A percentile compares a stretch with the other conserved stretches of the same genome.
Conservation (phyloP, 2,329 filamentous ascomycete species). For the Fusarium sulawesiense region DNA sequence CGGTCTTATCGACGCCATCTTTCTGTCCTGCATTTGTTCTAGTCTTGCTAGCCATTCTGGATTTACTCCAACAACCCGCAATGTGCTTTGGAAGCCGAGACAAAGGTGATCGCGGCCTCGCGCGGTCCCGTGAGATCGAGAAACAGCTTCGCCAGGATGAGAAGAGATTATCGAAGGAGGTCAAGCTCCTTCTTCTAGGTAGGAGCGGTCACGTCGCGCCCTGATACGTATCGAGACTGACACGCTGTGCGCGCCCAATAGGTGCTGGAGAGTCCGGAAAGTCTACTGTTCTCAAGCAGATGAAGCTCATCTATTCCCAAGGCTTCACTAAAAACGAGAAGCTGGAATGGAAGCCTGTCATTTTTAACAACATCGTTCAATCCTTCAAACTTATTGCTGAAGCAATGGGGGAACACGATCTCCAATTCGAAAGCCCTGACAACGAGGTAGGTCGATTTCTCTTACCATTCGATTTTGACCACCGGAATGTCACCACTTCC, state of each 20-base stretch:
- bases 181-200: conserved; percentile 95
- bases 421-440: conserved; percentile 80
- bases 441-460: conserved; percentile 73
- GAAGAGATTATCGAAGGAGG: conserved; percentile 85
- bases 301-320: conserved; percentile 96
- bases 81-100: conserved; percentile 75
- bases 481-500: not conserved
- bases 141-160: conserved; percentile 86
- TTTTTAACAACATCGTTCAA: conserved; percentile 94
- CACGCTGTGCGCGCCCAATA: conserved; percentile 52
- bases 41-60: not conserved
- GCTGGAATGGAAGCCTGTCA: conserved; percentile 92
- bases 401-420: conserved; percentile 87
- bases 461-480: not conserved
- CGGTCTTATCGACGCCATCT: conserved; percentile 1
- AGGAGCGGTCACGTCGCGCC: conserved; percentile 26
- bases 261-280: conserved; percentile 92
- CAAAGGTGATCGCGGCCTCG: conserved; percentile 60
- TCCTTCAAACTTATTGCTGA: conserved; percentile 91
- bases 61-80: conserved; percentile 28
- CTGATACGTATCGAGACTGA: conserved; percentile 20
- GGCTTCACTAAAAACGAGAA: conserved; percentile 92
- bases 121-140: conserved; percentile 82
- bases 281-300: conserved; percentile 97
- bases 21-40: conserved; percentile 6